Base-by-base conservation (phyloP, 345 rosid species). In the Leavenworthia alabamica region DNA sequence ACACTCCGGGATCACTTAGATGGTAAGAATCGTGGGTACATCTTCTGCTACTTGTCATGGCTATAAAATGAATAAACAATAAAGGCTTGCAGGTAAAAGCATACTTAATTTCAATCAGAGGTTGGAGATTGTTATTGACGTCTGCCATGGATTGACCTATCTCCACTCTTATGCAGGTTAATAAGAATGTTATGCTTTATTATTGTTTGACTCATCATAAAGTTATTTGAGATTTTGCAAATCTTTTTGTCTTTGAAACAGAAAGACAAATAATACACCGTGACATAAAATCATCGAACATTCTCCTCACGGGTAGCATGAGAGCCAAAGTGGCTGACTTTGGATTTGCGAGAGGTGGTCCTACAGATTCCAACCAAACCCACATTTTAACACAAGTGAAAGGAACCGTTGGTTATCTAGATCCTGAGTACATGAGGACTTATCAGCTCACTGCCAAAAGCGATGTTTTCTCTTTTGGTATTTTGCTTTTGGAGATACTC, bases 271-370 rank as follows among this genome's bases (percentile, higher is more conserved):
- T 93, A 15, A 93, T 93, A 57, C 97, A 93, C 67, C 83, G 99
- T 57, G 99, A 89, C 32, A 88, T 93, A 68, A 93, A 93, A 63
- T 84, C 99, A 31, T 89, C 99, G 20, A 93, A 89, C 83, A 85
- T 93, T 61, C 90, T 93, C 68, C 72, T 93, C 57, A 89, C 97
- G 29, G 95, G 87, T 53, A 81, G 82, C 75, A 73, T 93, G 96
- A 83, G 95, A 79, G 97, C 97, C 54, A 93, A 93, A 76, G 97
- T 93, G 48, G 89, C 96, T 6, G 96, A 93, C 77, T 93, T 93
- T 43, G 99, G 99, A 41, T 93, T 93, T 40, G 97, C 97, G 33
- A 83, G 85, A 77, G 75, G 80, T n/a, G 97, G 94, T 44, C 74
- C 86, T 0, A 56, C 77, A 51, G 86, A 90, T 13, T 5, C 84